phyloP scores from a whole-genome alignment of 805 yeast species.

The Helenozyma baotianmanensis region DNA sequence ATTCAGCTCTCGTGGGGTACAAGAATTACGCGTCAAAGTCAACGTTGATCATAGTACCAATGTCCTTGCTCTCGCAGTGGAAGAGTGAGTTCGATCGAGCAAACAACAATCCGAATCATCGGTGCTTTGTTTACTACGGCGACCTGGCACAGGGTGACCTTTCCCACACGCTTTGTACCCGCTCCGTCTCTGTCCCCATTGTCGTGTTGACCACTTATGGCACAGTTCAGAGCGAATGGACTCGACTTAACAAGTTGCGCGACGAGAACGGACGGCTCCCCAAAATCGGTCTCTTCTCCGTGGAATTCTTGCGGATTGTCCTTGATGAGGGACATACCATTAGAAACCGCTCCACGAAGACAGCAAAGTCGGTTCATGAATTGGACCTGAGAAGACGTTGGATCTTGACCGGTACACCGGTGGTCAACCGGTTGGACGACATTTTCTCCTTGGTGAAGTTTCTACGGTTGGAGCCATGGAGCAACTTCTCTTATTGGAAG shows the following conservation, averaged over 20 bases:
- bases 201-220: slow-evolving; percentile 86
- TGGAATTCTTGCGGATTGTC: slow-evolving; percentile 69
- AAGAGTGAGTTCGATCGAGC: slow-evolving; percentile 68
- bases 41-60: slow-evolving; percentile 81
- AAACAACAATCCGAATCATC: slow-evolving; percentile 39
- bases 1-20: slow-evolving; percentile 9
- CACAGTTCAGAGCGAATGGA: slow-evolving; percentile 73
- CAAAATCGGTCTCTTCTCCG: slow-evolving; percentile 58
- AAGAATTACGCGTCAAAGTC: slow-evolving; percentile 59
- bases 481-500: slow-evolving; percentile 79
- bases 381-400: slow-evolving; percentile 66
- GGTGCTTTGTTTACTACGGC: slow-evolving; percentile 73
- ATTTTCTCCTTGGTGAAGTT: slow-evolving; percentile 72
- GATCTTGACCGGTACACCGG: slow-evolving; percentile 92
- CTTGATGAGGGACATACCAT: slow-evolving; percentile 91
- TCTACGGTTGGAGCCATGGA: slow-evolving; percentile 84
- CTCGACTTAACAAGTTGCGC: slow-evolving; percentile 34
- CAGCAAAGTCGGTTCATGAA: slow-evolving; percentile 72
- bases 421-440: slow-evolving; percentile 84
- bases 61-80: slow-evolving; percentile 92
- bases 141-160: slow-evolving; percentile 51
- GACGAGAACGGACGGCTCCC: slow-evolving; percentile 25
- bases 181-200: slow-evolving; percentile 48
- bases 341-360: slow-evolving; percentile 70
- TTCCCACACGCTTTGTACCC: slow-evolving; percentile 37